phyloP scores from a whole-genome alignment of 139 green algal genomes.

The Ostreobium quekettii region DNA sequence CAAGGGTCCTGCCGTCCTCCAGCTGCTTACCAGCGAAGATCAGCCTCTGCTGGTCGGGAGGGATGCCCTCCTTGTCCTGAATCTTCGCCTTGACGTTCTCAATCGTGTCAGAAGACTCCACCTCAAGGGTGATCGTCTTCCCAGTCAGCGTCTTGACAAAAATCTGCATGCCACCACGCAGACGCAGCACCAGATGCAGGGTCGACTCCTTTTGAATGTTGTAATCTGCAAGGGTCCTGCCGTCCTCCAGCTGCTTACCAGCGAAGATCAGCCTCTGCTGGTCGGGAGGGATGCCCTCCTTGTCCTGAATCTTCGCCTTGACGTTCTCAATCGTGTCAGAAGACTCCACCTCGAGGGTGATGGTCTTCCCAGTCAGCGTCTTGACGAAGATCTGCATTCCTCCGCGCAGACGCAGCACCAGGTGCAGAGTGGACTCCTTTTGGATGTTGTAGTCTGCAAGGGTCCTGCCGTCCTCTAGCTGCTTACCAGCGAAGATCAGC shows the following conservation, averaged over 20 bases:
- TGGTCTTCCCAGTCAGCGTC: slow-evolving; percentile 76
- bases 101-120: slow-evolving; percentile 61
- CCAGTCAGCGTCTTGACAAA: slow-evolving; percentile 86
- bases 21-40: slow-evolving; percentile 95
- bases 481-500: slow-evolving; percentile 90
- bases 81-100: slow-evolving; percentile 89
- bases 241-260: slow-evolving; percentile 96
- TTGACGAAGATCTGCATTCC: slow-evolving; percentile 83
- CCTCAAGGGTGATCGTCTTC: slow-evolving; percentile 63
- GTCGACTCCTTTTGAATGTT: slow-evolving; percentile 92
- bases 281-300: no score
- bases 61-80: slow-evolving; percentile 83
- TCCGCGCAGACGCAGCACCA: slow-evolving; percentile 56
- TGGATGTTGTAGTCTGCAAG: slow-evolving; percentile 95
- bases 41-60: slow-evolving; percentile 83
- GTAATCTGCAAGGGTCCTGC: slow-evolving; percentile 91
- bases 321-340: slow-evolving; percentile 86
- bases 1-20: slow-evolving; percentile 83
- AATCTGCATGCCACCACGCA: slow-evolving; percentile 73
- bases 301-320: slow-evolving; percentile 94
- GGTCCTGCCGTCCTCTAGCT: slow-evolving; percentile 86
- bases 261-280: slow-evolving; percentile 94
- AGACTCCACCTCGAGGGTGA: slow-evolving; percentile 64
- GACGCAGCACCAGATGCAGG: slow-evolving; percentile 58
- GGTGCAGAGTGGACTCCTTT: slow-evolving; percentile 75